Evolutionary conservation across 208 protist genomes (phyloP), one percentile per base, ranked within the genome.

Genomic region (Trypanosoma avium): DNA sequence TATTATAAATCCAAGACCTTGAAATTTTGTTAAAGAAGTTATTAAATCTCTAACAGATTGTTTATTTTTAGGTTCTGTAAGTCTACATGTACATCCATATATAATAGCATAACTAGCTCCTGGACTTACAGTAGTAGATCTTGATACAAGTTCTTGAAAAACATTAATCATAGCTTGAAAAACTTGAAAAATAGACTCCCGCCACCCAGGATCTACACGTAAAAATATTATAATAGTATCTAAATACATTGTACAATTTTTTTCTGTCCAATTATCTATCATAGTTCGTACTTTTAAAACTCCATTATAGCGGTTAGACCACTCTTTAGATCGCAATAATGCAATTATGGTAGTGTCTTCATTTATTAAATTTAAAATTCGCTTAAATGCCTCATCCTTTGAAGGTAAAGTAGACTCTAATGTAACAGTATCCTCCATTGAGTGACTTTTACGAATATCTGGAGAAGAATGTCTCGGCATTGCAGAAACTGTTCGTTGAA

Each of bases 161-260:
- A 77, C 40, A 21, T 63, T 60, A 9, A 78, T 12, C 35, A 90
- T 70, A 1, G 71, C 49, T 24, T 82, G 68, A 48, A 90, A 86
- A 15, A 93, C 86, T 55, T 95, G 90, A 56, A 88, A 84, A 32
- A 80, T 93, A 13, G 82, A 83, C 61, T 95, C 86, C 4, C 81
- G 60, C 47, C 85, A 90, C 19, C 80, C 78, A 9, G 90, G 86
- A 43, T 88, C 74, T 9, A 70, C 64, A 22, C 82, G 76, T 3
- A 95, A 57, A 46, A 77, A 92, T 13, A 93, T 82, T n/a, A 93
- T 53, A 5, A 93, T 50, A 42, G 47, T 58, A 50, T 88, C 73
- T 15, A 90, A 56, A 43, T 81, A 63, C 5, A 77, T 42, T 47
- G 73, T 75, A 29, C 75, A 80, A 63, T 82, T 67, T 24, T 62